phyloP scores from a whole-genome alignment of 2,329 filamentous ascomycete species.

The Fusarium fujikuroi region DNA sequence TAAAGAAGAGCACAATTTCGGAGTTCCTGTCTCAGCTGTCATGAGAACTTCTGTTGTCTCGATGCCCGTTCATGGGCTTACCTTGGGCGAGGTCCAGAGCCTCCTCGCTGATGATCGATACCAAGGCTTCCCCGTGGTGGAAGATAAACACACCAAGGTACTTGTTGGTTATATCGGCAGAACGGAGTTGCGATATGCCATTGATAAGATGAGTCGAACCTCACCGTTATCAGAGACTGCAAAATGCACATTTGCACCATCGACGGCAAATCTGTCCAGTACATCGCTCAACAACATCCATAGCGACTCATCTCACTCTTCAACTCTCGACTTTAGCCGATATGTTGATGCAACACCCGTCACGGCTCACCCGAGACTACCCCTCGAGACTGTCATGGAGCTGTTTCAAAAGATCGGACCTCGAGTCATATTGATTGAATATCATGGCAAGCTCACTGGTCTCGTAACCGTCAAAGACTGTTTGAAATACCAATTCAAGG shows the following conservation, averaged over 20 bases:
- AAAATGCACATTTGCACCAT: slow-evolving; percentile 77
- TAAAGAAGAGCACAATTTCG: slow-evolving; percentile 97
- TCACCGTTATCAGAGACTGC: slow-evolving; percentile 73
- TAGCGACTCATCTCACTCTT: slow-evolving; percentile 50
- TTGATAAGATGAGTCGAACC: slow-evolving; percentile 80
- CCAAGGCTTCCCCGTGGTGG: slow-evolving; percentile 93
- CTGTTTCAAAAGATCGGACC: slow-evolving; percentile 98
- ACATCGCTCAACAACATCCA: slow-evolving; percentile 48
- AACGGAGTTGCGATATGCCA: slow-evolving; percentile 90
- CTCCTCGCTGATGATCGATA: slow-evolving; percentile 82
- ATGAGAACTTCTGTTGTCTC: slow-evolving; percentile 84
- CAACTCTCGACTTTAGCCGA: slow-evolving; percentile 80
- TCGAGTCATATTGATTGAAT: slow-evolving; percentile 90
- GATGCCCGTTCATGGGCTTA: slow-evolving; percentile 78
- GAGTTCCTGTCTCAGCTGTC: slow-evolving; percentile 88
- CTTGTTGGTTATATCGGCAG: slow-evolving; percentile 92
- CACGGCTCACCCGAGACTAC: slow-evolving; percentile 88
- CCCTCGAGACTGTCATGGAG: slow-evolving; percentile 97
- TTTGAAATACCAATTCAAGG: slow-evolving; percentile 96
- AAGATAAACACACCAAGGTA: slow-evolving; percentile 74
- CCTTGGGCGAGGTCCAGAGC: slow-evolving; percentile 79
- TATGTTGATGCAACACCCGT: slow-evolving; percentile 92
- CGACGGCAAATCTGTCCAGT: slow-evolving; percentile 45
- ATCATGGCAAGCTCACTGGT: slow-evolving; percentile 83
- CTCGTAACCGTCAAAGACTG: slow-evolving; percentile 98